These are phyloP conservation scores for Xylaria telfairii DNA, from an alignment of 495 filamentous ascomycete genomes.

Conservation along the genomic window DNA sequence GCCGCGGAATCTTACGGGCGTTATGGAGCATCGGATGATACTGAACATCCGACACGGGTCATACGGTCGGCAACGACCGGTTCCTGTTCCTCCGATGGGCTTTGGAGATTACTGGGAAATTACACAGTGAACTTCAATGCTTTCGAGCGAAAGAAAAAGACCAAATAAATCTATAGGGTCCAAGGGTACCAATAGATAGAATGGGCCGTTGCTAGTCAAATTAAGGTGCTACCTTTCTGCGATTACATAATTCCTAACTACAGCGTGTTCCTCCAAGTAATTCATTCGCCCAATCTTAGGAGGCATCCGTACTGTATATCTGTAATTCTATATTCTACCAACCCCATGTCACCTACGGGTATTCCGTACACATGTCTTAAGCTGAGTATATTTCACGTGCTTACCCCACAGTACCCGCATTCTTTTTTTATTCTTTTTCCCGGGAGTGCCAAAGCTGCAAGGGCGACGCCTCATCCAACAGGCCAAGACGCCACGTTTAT, in stretches of 20 bases:
- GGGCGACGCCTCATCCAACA: background rate
- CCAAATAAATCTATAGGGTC: slow-evolving; percentile 9
- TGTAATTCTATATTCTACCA: background rate
- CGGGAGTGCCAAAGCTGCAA: background rate
- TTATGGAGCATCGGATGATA: slow-evolving; percentile 12
- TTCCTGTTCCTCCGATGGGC: background rate
- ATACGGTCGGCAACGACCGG: slow-evolving; percentile 10
- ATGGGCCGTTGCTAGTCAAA: background rate
- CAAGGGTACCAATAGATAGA: background rate
- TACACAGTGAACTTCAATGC: background rate
- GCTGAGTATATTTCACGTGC: background rate
- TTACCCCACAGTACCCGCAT: background rate
- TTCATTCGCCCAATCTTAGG: background rate
- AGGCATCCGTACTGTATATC: background rate
- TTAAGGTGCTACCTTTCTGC: background rate
- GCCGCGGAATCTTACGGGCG: slow-evolving; percentile 15
- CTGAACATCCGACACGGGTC: slow-evolving; percentile 20
- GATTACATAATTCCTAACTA: background rate
- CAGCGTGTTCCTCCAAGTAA: background rate
- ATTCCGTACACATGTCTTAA: background rate
- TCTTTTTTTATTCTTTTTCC: background rate
- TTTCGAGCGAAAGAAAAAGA: background rate
- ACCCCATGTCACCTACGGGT: background rate
- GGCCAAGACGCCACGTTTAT: background rate
- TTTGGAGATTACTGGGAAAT: background rate